Percentiles rank a stretch among this genome's conserved stretches.
These are phyloP conservation scores for Pyrenophora tritici-repentis DNA, from an alignment of 2,329 filamentous ascomycete species.

Conservation along the genomic window DNA sequence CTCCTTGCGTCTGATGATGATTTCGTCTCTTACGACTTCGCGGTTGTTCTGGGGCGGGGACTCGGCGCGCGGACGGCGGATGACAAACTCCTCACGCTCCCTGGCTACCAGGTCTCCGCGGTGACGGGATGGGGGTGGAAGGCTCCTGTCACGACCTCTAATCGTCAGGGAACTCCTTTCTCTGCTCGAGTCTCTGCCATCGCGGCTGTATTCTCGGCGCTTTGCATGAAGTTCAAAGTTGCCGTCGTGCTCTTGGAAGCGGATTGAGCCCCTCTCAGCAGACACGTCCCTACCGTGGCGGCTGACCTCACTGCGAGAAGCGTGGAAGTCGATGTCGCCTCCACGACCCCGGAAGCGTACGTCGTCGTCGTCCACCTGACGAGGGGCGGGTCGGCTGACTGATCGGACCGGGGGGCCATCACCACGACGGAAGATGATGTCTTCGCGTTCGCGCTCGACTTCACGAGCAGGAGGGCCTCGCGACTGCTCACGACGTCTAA, in stretches of 20 bases:
- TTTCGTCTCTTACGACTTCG: conserved; percentile 46
- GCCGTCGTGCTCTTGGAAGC: conserved; percentile 42
- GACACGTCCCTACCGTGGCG: conserved; percentile 31
- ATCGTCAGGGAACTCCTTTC: conserved; percentile 45
- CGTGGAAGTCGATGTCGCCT: conserved; percentile 41
- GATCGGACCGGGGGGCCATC: conserved; percentile 42
- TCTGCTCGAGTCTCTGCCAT: conserved; percentile 40
- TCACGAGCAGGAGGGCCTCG: conserved; percentile 26
- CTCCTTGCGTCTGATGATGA: conserved; percentile 53
- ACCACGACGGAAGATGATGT: conserved; percentile 52
- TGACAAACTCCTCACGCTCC: conserved; percentile 50
- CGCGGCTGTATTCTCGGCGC: conserved; percentile 43
- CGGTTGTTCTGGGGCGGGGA: conserved; percentile 41
- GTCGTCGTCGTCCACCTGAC: conserved; percentile 52
- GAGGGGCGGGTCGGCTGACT: conserved; percentile 32
- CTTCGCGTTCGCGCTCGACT: conserved; percentile 32
- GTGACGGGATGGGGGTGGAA: conserved; percentile 43
- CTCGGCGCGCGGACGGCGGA: conserved; percentile 45
- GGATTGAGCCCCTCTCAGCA: conserved; percentile 36
- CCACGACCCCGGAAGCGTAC: conserved; percentile 53
- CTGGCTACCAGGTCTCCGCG: conserved; percentile 46
- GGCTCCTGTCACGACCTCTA: conserved; percentile 42
- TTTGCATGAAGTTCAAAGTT: conserved; percentile 49
- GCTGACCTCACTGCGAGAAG: conserved; percentile 30
- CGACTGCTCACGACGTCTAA: conserved; percentile 44